Evolutionary conservation across 768 basidiomycete species (phyloP).

Genomic region (Wakefieldia striispora): DNA sequence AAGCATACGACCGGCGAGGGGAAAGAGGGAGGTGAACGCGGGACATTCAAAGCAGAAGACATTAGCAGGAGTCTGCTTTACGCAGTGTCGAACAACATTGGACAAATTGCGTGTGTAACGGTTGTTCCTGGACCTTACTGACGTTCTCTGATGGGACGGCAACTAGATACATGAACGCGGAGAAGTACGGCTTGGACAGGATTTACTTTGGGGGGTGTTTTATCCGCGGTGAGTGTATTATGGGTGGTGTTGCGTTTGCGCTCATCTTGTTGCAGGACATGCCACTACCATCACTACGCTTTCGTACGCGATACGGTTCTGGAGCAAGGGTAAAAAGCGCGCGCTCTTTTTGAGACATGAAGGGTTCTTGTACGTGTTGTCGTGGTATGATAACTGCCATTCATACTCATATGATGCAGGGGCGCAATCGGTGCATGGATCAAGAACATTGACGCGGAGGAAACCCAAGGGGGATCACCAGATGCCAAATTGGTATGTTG

Average conservation of each 20-base stretch:
- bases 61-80: constrained; percentile 93
- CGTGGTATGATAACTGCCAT: not conserved
- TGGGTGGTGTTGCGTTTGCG: not conserved
- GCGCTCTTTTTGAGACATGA: constrained; percentile 97
- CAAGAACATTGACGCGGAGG: constrained; percentile 76
- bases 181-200: constrained; percentile 93
- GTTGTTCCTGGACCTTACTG: constrained; percentile 5
- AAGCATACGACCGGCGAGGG: constrained; percentile 62
- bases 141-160: constrained; percentile 13
- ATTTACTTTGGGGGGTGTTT: constrained; percentile 99
- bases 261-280: constrained; percentile 59
- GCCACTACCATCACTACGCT: constrained; percentile 95
- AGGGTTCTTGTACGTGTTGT: constrained; percentile 82
- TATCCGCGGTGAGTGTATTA: constrained; percentile 76
- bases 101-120: constrained; percentile 92
- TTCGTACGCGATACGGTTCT: constrained; percentile 98
- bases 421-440: constrained; percentile 98
- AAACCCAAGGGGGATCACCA: constrained; percentile 10
- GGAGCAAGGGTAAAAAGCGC: constrained; percentile 96
- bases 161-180: constrained; percentile 90
- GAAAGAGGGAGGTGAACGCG: constrained; percentile 47
- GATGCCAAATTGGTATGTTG: constrained; percentile 3
- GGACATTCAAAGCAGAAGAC: constrained; percentile 83
- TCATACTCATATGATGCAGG: constrained; percentile 38
- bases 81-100: constrained; percentile 98